Evolutionary conservation across 1,284 basidiomycete genomes (phyloP).

Genomic region (Moesziomyces parantarcticus): DNA sequence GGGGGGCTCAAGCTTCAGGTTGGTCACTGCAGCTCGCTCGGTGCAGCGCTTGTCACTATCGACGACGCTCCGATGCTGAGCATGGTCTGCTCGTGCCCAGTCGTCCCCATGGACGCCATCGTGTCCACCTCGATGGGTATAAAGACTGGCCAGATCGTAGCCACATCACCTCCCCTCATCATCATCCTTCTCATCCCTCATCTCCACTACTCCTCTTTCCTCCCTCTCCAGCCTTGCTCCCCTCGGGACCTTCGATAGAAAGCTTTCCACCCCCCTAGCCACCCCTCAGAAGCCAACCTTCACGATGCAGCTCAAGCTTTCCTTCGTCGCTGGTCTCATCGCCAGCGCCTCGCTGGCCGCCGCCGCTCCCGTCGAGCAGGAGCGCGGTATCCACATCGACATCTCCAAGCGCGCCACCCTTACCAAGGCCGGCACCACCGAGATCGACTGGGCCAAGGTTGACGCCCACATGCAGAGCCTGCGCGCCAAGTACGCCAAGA

Average conservation of each 20-base stretch:
- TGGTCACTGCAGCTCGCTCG: not conserved
- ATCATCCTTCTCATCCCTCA: constrained; percentile 1
- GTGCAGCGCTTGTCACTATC: not conserved
- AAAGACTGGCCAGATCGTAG: constrained; percentile 16
- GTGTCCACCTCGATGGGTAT: constrained; percentile 14
- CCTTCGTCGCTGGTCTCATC: constrained; percentile 53
- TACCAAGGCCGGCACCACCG: constrained; percentile 24
- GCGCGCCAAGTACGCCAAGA: constrained; percentile 48
- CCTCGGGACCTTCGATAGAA: not conserved
- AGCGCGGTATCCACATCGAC: constrained; percentile 44
- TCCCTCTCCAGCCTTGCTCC: too few species aligned
- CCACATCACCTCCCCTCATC: constrained; percentile 1
- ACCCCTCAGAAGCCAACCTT: not conserved
- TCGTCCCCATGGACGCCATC: not conserved
- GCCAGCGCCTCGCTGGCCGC: constrained; percentile 36
- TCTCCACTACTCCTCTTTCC: not conserved
- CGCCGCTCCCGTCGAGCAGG: constrained; percentile 50
- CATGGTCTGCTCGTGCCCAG: not conserved
- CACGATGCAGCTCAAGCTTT: constrained; percentile 59
- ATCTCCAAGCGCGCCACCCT: constrained; percentile 47
- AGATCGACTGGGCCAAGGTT: constrained; percentile 58
- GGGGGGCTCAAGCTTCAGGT: constrained; percentile 4
- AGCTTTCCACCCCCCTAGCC: constrained; percentile 3
- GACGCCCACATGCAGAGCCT: constrained; percentile 41
- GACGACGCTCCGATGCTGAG: not conserved